Conservation (phyloP, 106 monocot genomes). For the Acanthochlamys bracteata region DNA sequence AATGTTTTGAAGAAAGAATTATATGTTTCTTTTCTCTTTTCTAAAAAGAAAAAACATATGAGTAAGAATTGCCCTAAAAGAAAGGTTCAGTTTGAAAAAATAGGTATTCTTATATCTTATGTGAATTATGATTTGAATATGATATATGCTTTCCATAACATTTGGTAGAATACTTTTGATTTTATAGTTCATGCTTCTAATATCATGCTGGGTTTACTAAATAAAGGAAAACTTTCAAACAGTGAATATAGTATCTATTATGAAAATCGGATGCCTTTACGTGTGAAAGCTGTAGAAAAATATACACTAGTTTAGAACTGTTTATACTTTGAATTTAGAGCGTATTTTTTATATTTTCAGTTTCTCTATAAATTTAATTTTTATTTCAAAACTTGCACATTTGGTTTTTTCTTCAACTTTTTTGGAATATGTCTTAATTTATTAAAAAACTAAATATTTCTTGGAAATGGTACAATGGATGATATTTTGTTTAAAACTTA, state of each 20-base stretch:
- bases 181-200: background rate
- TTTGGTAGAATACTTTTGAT: background rate
- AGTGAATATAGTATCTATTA: background rate
- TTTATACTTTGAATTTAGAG: background rate
- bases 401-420: background rate
- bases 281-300: background rate
- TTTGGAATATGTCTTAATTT: background rate
- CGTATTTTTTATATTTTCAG: background rate
- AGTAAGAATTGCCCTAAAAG: constrained; percentile 10
- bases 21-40: constrained; percentile 16
- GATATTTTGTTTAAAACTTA: background rate
- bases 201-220: background rate
- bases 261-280: constrained; percentile 6
- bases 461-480: background rate
- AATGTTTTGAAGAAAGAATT: background rate
- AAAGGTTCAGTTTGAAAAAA: constrained; percentile 14
- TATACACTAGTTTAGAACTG: background rate
- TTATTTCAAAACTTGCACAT: background rate
- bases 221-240: background rate
- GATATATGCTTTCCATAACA: background rate
- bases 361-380: constrained; percentile 2
- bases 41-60: background rate
- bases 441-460: background rate
- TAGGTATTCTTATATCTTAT: constrained; percentile 10
- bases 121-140: constrained; percentile 17